These are phyloP conservation scores for Triangularia verruculosa DNA, from an alignment of 2,329 filamentous ascomycete genomes.

Conservation along the genomic window DNA sequence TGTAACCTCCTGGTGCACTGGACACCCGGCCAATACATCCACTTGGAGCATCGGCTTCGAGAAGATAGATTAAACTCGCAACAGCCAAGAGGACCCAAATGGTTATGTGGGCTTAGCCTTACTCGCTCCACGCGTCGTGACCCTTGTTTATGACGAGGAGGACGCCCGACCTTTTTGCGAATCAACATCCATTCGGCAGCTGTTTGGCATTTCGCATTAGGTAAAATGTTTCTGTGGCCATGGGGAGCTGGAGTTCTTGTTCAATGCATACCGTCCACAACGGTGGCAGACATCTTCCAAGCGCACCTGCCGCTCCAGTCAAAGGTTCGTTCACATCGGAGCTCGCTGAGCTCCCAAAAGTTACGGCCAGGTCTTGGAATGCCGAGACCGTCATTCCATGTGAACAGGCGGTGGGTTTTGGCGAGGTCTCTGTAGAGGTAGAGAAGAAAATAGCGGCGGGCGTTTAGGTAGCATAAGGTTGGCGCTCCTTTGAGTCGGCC, in stretches of 20 bases:
- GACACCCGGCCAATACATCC: no score
- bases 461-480: background rate
- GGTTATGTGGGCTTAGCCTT: no score
- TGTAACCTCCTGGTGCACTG: no score
- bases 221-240: no score
- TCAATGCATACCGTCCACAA: background rate
- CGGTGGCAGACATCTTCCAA: background rate
- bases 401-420: background rate
- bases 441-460: background rate
- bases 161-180: background rate
- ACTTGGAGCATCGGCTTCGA: no score
- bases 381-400: background rate
- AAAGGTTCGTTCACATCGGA: background rate
- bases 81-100: no score
- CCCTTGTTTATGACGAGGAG: no score
- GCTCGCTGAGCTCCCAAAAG: background rate
- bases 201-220: no score
- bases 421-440: background rate
- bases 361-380: background rate
- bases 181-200: background rate
- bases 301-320: background rate
- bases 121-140: no score
- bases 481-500: background rate
- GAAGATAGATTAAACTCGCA: no score
- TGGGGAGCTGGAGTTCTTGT: background rate